Percentiles rank a stretch among this genome's conserved stretches.
phyloP scores from a whole-genome alignment of 148 eudicot species.

The Gaultheria prostrata region DNA sequence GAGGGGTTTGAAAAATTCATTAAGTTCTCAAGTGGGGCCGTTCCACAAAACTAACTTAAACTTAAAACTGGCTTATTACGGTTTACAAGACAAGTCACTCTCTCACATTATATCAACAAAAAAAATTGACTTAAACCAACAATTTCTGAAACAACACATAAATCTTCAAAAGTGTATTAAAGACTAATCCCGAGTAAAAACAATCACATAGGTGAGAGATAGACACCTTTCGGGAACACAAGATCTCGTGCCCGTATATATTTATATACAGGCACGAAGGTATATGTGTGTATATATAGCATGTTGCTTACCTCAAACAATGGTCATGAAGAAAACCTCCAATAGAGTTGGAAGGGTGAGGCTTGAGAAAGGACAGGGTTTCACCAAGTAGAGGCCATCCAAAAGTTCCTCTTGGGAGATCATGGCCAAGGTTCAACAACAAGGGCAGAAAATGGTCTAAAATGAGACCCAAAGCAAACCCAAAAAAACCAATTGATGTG shows the following conservation, averaged over 20 bases:
- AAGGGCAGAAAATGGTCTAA: slow-evolving; percentile 53
- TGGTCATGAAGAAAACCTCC: slow-evolving; percentile 53
- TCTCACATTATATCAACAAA: too few relatives aligned
- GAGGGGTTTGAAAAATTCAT: too few relatives aligned
- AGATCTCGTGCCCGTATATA: too few relatives aligned
- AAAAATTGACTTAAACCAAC: too few relatives aligned
- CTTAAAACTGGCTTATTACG: too few relatives aligned
- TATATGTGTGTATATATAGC: background rate
- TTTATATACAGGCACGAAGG: background rate
- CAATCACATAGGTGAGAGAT: too few relatives aligned
- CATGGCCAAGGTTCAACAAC: slow-evolving; percentile 27
- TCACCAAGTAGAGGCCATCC: slow-evolving; percentile 69
- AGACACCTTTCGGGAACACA: background rate
- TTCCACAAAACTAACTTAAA: too few relatives aligned
- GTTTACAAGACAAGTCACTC: too few relatives aligned
- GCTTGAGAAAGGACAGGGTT: slow-evolving; percentile 53
- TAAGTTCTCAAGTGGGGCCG: too few relatives aligned
- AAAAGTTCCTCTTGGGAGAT: slow-evolving; percentile 51
- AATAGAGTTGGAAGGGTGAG: slow-evolving; percentile 55
- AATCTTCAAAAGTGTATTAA: too few relatives aligned
- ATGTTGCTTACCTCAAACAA: slow-evolving; percentile 47
- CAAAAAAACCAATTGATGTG: slow-evolving; percentile 18
- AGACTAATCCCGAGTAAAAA: too few relatives aligned
- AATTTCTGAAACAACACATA: too few relatives aligned
- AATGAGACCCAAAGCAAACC: slow-evolving; percentile 31